Percentiles rank a stretch among this genome's conserved stretches.
These are phyloP conservation scores for Cyathus striatus DNA, from an alignment of 768 basidiomycete species.

Conservation along the genomic window DNA sequence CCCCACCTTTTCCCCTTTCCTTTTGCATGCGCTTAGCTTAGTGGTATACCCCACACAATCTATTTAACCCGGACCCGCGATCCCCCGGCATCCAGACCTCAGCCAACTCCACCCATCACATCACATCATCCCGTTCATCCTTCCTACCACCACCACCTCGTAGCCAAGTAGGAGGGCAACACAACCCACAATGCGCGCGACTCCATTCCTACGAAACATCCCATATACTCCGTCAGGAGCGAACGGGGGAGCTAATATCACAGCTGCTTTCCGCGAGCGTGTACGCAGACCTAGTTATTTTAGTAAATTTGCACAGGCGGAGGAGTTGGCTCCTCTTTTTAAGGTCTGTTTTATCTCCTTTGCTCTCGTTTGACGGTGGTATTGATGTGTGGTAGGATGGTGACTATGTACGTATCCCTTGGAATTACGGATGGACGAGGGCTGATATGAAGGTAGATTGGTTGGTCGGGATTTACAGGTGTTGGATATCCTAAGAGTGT, in stretches of 20 bases:
- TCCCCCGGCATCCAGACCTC: too few relatives aligned
- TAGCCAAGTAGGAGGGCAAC: background rate
- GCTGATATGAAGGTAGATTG: slow-evolving; percentile 26
- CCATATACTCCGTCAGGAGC: slow-evolving; percentile 3
- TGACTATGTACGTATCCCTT: slow-evolving; percentile 35
- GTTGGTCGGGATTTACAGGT: slow-evolving; percentile 47
- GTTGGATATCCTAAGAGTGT: slow-evolving; percentile 44
- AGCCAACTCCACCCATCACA: too few relatives aligned
- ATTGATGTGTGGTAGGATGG: slow-evolving; percentile 24
- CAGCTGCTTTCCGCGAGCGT: slow-evolving; percentile 34
- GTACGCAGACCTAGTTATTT: slow-evolving; percentile 33
- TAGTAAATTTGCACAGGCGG: slow-evolving; percentile 27
- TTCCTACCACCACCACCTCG: too few relatives aligned
- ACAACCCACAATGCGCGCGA: slow-evolving; percentile 21
- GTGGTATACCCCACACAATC: too few relatives aligned
- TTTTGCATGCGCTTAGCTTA: too few relatives aligned
- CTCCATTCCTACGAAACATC: slow-evolving; percentile 21
- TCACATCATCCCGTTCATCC: too few relatives aligned
- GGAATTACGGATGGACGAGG: background rate
- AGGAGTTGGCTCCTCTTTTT: slow-evolving; percentile 37
- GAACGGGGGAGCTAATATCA: slow-evolving; percentile 13
- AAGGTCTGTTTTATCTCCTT: slow-evolving; percentile 20
- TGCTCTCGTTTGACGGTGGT: background rate
- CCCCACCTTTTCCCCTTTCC: too few relatives aligned
- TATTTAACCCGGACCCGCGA: too few relatives aligned